Conservation (phyloP, 225 moss, liverwort and hornwort genomes). For the Climacium dendroides region DNA sequence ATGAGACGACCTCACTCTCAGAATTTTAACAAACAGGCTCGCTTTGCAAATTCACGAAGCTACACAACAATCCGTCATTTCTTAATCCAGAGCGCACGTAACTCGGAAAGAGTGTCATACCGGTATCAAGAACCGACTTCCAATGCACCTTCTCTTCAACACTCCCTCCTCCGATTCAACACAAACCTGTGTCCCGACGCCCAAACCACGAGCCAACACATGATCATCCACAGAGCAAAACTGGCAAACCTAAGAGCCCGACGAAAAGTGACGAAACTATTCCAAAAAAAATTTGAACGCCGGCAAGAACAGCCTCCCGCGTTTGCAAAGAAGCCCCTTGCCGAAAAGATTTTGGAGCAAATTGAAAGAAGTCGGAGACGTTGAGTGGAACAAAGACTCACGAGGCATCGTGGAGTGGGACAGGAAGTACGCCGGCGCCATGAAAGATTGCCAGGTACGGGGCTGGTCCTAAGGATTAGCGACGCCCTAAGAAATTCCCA, state of each 20-base stretch:
- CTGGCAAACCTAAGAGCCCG: background rate
- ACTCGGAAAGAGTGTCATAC: background rate
- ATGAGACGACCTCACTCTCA: background rate
- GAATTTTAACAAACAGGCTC: background rate
- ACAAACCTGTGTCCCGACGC: background rate
- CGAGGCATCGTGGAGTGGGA: background rate
- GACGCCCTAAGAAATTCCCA: background rate
- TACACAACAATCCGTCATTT: background rate
- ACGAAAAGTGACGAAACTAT: background rate
- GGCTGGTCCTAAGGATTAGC: background rate
- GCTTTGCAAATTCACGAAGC: background rate
- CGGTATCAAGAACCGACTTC: background rate
- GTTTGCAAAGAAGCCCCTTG: background rate
- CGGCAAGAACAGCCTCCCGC: background rate
- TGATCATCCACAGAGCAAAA: background rate
- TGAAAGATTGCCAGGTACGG: background rate
- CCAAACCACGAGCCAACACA: background rate
- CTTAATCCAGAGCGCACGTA: background rate
- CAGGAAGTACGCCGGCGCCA: background rate
- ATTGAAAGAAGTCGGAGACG: background rate
- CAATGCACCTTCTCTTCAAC: background rate
- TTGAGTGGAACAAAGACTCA: background rate
- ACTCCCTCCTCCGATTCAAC: background rate
- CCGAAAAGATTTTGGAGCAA: background rate
- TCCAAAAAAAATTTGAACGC: background rate